phyloP scores from a whole-genome alignment of 805 yeast species.

The Ogataea chonburiensis region DNA sequence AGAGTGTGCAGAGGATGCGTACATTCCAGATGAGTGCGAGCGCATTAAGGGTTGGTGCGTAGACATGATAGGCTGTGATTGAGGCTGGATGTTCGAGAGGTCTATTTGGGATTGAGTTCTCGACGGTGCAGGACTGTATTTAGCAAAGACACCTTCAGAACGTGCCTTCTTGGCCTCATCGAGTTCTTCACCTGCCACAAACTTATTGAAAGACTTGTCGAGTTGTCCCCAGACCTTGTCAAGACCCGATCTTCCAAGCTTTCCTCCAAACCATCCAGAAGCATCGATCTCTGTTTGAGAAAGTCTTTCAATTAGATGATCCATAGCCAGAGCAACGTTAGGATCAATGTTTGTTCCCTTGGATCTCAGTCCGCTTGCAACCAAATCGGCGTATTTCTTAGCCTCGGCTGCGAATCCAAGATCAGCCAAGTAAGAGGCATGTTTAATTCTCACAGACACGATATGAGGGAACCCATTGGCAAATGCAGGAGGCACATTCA shows the following conservation, averaged over 20 bases:
- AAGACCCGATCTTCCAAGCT: slow-evolving; percentile 30
- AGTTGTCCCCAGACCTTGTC: slow-evolving; percentile 88
- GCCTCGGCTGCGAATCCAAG: slow-evolving; percentile 57
- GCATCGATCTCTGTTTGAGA: slow-evolving; percentile 38
- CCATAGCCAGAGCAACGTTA: slow-evolving; percentile 34
- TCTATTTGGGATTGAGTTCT: slow-evolving; percentile 48
- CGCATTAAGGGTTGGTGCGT: slow-evolving; percentile 11
- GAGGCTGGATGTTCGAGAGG: slow-evolving; percentile 21
- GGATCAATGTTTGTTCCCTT: slow-evolving; percentile 37
- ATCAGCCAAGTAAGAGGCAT: slow-evolving; percentile 71
- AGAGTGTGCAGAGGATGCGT: slow-evolving; percentile 19
- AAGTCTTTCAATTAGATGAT: slow-evolving; percentile 44
- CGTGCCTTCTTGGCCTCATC: slow-evolving; percentile 32
- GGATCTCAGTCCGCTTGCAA: slow-evolving; percentile 40
- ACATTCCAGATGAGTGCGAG: slow-evolving; percentile 7
- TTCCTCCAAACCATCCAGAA: slow-evolving; percentile 74
- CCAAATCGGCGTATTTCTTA: slow-evolving; percentile 58
- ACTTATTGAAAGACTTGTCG: slow-evolving; percentile 74
- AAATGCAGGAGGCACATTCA: slow-evolving; percentile 37
- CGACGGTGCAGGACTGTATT: slow-evolving; percentile 68
- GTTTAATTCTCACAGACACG: slow-evolving; percentile 58
- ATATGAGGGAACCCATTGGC: slow-evolving; percentile 45
- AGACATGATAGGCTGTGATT: slow-evolving; percentile 21
- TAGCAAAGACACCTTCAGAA: slow-evolving; percentile 62
- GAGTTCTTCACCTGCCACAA: slow-evolving; percentile 84